A percentile compares a stretch with the other conserved stretches of the same genome.
These are phyloP conservation scores for Pyrenophora tritici-repentis DNA, from an alignment of 2,329 filamentous ascomycete genomes.

Conservation along the genomic window DNA sequence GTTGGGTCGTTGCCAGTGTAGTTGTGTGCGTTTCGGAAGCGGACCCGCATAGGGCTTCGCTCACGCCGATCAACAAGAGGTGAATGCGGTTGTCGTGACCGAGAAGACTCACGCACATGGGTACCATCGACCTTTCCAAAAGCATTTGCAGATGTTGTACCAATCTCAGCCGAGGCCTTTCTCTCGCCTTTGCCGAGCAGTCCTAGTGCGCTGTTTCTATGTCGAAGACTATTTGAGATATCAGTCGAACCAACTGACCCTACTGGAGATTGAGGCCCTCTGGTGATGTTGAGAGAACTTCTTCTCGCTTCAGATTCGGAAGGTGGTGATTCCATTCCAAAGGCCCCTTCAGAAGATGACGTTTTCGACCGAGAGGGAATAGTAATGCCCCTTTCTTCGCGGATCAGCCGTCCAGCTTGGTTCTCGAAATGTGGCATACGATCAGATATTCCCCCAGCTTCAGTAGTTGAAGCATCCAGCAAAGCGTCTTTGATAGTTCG, in stretches of 20 bases:
- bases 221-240: conserved; percentile 47
- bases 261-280: conserved; percentile 37
- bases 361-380: conserved; percentile 31
- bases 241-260: conserved; percentile 40
- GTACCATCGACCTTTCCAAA: conserved; percentile 66
- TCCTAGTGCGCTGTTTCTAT: conserved; percentile 63
- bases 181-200: conserved; percentile 63
- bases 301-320: conserved; percentile 45
- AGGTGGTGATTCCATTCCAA: conserved; percentile 30
- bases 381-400: conserved; percentile 31
- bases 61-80: conserved; percentile 41
- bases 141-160: conserved; percentile 66
- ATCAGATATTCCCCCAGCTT: conserved; percentile 68
- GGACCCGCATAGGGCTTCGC: conserved; percentile 45
- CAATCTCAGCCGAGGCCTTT: conserved; percentile 68
- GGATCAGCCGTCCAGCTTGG: conserved; percentile 45
- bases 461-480: conserved; percentile 87
- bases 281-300: conserved; percentile 37
- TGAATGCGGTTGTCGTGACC: conserved; percentile 34
- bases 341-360: conserved; percentile 20
- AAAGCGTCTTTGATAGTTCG: conserved; percentile 90
- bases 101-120: conserved; percentile 41
- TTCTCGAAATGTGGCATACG: conserved; percentile 49
- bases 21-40: conserved; percentile 72
- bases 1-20: conserved; percentile 78